Base-by-base conservation (phyloP, 768 basidiomycete species). In the Lentinula aciculospora region DNA sequence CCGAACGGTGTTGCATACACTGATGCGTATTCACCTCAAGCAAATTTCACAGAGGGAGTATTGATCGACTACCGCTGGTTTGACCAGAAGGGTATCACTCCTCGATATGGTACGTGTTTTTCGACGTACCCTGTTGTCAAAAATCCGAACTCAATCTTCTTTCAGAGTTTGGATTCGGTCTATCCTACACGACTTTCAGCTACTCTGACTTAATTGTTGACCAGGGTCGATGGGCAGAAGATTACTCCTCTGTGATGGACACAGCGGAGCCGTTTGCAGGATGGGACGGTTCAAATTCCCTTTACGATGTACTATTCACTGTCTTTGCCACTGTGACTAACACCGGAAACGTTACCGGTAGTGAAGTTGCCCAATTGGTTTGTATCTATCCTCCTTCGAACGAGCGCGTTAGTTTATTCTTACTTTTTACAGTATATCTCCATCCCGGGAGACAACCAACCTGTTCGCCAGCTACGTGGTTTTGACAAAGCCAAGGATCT, bases 111-210 rank as follows among this genome's bases (percentile, higher is more conserved):
- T 50, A n/a, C 28, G 49, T 50, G 19, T 67, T 29, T n/a, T n/a
- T n/a, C n/a, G n/a, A n/a, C n/a, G n/a, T n/a, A n/a, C n/a, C n/a
- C n/a, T n/a, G n/a, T n/a, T n/a, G n/a, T n/a, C n/a, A n/a, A n/a
- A n/a, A n/a, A n/a, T n/a, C n/a, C n/a, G n/a, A n/a, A n/a, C n/a
- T n/a, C n/a, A n/a, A n/a, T n/a, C n/a, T n/a, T 53, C 21, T 6
- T 34, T 28, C 49, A 55, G 66, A 74, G 45, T 82, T 81, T 66
- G 81, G 80, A 0, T 79, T 71, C 58, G 81, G 81, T 5, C 67
- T 81, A 25, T 73, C 71, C 1, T 83, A 83, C 66, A 80, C 81
- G 23, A 70, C 69, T 0, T 83, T 83, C 67, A 63, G 71, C 8
- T 80, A 77, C 64, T 69, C 74, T 3, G 64, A 68, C 48, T 53